Evolutionary conservation across 78 protist species (phyloP).

Genomic region (Mastigamoeba balamuthi): DNA sequence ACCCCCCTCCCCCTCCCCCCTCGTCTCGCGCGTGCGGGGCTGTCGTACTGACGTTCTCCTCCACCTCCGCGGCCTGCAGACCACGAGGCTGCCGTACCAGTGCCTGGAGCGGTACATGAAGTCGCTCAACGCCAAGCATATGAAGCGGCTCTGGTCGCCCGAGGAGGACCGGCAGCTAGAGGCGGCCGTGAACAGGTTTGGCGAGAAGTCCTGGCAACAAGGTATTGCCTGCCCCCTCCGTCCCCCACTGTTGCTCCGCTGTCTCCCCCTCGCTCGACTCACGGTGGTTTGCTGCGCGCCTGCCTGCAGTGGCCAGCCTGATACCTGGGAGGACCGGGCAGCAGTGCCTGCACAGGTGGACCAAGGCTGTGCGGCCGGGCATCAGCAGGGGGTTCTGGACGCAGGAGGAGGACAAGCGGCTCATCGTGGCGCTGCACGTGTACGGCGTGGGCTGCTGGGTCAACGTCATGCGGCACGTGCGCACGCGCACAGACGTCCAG

Average conservation of each 20-base stretch:
- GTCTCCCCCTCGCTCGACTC: too few relatives aligned
- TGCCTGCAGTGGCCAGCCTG: not conserved
- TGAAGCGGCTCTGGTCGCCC: too few relatives aligned
- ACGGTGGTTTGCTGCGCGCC: too few relatives aligned
- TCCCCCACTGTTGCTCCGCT: too few relatives aligned
- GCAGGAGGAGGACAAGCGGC: constrained; percentile 1
- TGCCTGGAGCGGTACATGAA: too few relatives aligned
- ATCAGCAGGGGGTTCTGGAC: constrained; percentile 5
- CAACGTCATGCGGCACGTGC: not conserved
- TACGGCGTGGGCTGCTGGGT: constrained; percentile 5
- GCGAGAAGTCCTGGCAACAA: constrained; percentile 21
- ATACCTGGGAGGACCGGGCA: constrained; percentile 9
- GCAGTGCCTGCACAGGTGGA: constrained; percentile 25
- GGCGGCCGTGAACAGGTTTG: not conserved
- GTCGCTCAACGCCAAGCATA: too few relatives aligned
- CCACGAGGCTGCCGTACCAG: too few relatives aligned
- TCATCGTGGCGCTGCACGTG: not conserved
- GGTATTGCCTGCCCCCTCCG: too few relatives aligned
- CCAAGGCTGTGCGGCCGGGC: constrained; percentile 3
- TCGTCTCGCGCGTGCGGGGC: too few relatives aligned
- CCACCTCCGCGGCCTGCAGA: too few relatives aligned
- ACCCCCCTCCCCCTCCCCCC: too few relatives aligned
- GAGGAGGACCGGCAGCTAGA: not conserved
- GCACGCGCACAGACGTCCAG: constrained; percentile 26
- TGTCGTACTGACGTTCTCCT: too few relatives aligned